Evolutionary conservation across 768 basidiomycete species (phyloP), one percentile per base, ranked within the genome.

Genomic region (Coprinopsis sp.): DNA sequence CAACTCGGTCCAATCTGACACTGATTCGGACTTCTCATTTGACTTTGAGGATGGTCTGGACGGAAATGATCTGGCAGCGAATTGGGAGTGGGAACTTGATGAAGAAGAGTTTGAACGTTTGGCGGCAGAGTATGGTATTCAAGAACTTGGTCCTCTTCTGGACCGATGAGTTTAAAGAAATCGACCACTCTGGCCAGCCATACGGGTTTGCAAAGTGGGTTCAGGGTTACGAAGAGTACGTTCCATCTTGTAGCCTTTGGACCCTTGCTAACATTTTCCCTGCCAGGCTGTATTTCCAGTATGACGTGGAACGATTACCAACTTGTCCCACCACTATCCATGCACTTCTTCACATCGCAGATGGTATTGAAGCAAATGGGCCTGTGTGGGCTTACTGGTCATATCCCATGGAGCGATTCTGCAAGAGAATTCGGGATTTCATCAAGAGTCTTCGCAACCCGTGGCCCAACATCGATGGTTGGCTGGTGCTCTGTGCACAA

Each of bases 201-300:
- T 10, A 14, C 3, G 55, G 54, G 0, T 65, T 73, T 37, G 46
- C 54, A 3, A 19, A 47, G 0, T 74, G 71, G 72, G 69, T 73
- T 2, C 8, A 56, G 30, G 42, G 61, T 2, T 75, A 64, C 50
- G 71, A 76, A 56, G 46, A 42, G 70, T 70, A 43, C 13, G 62
- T 50, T 10, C 10, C 16, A 12, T 2, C 10, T 37, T 16, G 11
- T 21, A 12, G 11, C 2, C 10, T 16, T 2, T 13, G 16, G 12
- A 18, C 2, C 3, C 11, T 11, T 21, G 22, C 10, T 37, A 21
- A 37, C 28, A 10, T 22, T 34, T 37, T 22, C 6, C 10, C 11
- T 18, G 6, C 12, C 25, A 33, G 6, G 34, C 13, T 19, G 10
- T 25, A 46, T 24, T 40, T 23, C 27, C 8, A 24, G 10, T 24